Conservation (phyloP, 1,139 yeast species). For the Suhomyces wounanorum region DNA sequence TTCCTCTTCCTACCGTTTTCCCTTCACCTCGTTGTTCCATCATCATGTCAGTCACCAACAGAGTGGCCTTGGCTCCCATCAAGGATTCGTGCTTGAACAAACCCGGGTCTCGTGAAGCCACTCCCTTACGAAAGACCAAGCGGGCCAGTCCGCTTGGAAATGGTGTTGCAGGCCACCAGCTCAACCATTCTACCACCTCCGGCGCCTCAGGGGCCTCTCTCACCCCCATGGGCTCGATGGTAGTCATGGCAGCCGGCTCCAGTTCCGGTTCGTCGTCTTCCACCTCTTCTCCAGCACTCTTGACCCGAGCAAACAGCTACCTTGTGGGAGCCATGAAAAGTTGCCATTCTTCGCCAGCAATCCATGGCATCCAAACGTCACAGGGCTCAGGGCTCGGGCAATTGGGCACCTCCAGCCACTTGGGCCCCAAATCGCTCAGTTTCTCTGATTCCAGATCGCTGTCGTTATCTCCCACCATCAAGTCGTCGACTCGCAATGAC, state of each 20-base stretch:
- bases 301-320: slow-evolving; percentile 6
- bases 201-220: no score
- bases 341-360: neutral
- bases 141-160: slow-evolving; percentile 9
- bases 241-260: neutral
- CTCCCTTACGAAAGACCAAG: slow-evolving; percentile 16
- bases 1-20: neutral
- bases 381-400: neutral
- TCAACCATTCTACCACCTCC: neutral
- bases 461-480: slow-evolving; percentile 8
- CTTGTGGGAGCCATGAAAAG: slow-evolving; percentile 7
- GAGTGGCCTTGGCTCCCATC: slow-evolving; percentile 43
- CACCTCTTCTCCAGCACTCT: slow-evolving; percentile 1
- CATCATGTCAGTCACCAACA: slow-evolving; percentile 21
- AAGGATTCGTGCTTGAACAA: slow-evolving; percentile 33
- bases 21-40: neutral
- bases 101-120: slow-evolving; percentile 17
- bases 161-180: neutral
- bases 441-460: slow-evolving; percentile 25
- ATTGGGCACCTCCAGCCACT: neutral
- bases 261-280: slow-evolving; percentile 4
- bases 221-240: no score
- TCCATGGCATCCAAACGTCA: neutral
- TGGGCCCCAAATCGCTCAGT: slow-evolving; percentile 22
- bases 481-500: slow-evolving; percentile 13